Conservation (phyloP, 164 flowering plant species). For the Houttuynia cordata region DNA sequence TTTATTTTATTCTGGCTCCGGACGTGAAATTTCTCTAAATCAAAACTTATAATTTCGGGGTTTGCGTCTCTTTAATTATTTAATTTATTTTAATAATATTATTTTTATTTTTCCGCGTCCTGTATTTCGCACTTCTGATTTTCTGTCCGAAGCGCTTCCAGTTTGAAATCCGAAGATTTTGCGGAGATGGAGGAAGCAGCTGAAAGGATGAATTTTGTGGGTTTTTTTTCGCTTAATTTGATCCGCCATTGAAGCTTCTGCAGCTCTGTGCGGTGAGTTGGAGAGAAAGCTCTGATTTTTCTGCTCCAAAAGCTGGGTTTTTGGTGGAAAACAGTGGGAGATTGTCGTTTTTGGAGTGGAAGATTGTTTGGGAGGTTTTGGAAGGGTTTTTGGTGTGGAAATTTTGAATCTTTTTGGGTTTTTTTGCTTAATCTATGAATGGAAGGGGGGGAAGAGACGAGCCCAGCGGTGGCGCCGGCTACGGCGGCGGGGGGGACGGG, state of each 20-base stretch:
- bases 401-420: not conserved
- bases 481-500: slow-evolving; percentile 24
- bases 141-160: not conserved
- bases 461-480: slow-evolving; percentile 3
- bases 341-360: no score
- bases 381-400: not conserved
- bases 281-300: no score
- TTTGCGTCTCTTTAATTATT: not conserved
- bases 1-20: not conserved
- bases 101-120: not conserved
- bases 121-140: not conserved
- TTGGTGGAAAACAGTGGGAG: not conserved
- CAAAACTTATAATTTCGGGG: not conserved
- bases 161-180: not conserved
- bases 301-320: no score
- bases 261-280: no score
- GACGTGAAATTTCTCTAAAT: not conserved
- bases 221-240: not conserved
- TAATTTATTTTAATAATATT: no score
- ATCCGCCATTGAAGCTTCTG: not conserved
- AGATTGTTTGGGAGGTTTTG: not conserved
- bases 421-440: slow-evolving; percentile 17
- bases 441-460: slow-evolving; percentile 48
- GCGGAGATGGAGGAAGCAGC: not conserved
- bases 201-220: not conserved